Evolutionary conservation across 2,329 filamentous ascomycete species (phyloP), one percentile per base, ranked within the genome.

Genomic region (Colletotrichum destructivum): DNA sequence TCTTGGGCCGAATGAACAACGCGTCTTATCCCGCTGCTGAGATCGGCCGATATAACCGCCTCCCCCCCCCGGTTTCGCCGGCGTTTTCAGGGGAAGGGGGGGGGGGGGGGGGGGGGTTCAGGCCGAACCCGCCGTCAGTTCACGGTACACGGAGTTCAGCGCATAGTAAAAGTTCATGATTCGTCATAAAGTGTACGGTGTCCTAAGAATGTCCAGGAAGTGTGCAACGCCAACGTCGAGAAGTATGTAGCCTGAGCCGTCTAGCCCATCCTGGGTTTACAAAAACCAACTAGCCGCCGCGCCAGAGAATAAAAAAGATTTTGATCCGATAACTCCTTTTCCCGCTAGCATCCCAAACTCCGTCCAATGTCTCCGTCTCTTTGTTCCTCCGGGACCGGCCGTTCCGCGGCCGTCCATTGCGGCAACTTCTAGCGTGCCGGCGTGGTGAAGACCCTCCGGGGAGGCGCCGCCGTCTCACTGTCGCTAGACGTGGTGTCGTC

Each of bases 371-470:
- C 26, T 51, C 40, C 38, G 21, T 4, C 21, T 44, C 35, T 40
- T 54, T 62, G 51, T 42, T 56, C 11, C n/a, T 57, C 23, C 18
- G 18, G 5, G 18, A 6, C 57, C 31, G 65, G 42, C 52, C 26
- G 16, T n/a, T 31, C 13, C 26, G 44, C 31, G 46, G 52, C 9
- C 26, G 31, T 42, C 62, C 49, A 68, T 31, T 46, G 44, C 38
- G 66, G 66, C 47, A 65, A 26, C 55, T 16, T 65, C 70, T 74
- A 74, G 60, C 47, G 54, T 56, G 63, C 66, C 21, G 72, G 72
- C 16, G 70, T 73, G 18, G 71, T 74, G 13, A 61, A 18, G 2
- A 71, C 73, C 46, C 73, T 59, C 15, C 73, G 59, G 18, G 73
- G 46, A 21, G 47, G 49, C 26, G 49, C 52, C 54, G 66, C 54